Base-by-base conservation (phyloP, 352 stramenopile genomes). In the Phytophthora lateralis region DNA sequence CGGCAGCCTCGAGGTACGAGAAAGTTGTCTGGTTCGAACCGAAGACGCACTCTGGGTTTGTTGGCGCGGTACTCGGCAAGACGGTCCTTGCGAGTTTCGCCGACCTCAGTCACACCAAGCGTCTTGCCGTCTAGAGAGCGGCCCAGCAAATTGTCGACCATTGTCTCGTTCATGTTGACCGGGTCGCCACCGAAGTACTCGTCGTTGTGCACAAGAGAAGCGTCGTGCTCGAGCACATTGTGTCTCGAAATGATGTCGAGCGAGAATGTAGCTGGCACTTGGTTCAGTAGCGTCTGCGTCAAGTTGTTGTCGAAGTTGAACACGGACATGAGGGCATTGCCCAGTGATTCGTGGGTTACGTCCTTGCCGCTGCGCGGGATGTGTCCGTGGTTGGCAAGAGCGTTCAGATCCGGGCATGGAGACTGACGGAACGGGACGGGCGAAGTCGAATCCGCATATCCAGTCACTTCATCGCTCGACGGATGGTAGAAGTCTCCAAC, bases 191-290 rank as follows among this genome's bases (percentile, higher is more conserved):
- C 60, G 8, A 63, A 74, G 35, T 67, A 74, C 14, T 45, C 60
- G 17, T 74, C 66, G 12, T 55, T 48, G 55, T 66, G 66, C 18
- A 66, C 66, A 24, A 73, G 53, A 3, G 65, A 73, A 51, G 72
- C 70, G 50, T 89, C 79, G 57, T 89, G 75, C 49, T 89, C 79
- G 34, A 77, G 48, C 11, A 69, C 50, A 55, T 82, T 76, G 70
- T 89, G 77, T 0, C 44, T 54, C 7, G 32, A 65, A 20, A 76
- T 60, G 42, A 64, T 60, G 51, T 73, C 67, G 32, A 73, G 63
- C 7, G 63, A 64, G 39, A 76, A 71, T 27, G 52, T 66, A 15
- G 41, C 27, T 1, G 59, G 60, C 18, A 73, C 38, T n/a, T 73
- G 59, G 18, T 44, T 55, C 18, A 76, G 20, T 12, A 73, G 52